Evolutionary conservation across 2,329 filamentous ascomycete genomes (phyloP), one percentile per base, ranked within the genome.

Genomic region (Penicillium sp.): DNA sequence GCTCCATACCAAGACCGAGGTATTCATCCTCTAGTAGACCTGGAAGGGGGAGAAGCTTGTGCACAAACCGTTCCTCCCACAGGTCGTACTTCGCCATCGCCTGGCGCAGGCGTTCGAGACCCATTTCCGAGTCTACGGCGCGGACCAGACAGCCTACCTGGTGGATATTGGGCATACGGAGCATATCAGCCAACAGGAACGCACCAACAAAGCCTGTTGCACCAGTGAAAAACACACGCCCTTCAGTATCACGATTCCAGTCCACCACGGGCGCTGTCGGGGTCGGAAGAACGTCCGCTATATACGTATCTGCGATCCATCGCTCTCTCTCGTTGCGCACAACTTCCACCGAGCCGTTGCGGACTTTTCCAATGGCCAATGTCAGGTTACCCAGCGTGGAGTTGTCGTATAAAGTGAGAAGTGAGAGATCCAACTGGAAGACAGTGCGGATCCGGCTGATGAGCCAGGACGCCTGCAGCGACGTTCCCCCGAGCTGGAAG

Each of bases 141-240:
- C 25, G 25, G 25, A 26, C 25, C 4, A 26, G 25, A 26, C 31
- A 33, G 12, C 31, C 31, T 12, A 33, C 31, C 16, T 33, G 31
- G 16, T 33, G 12, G 6, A 33, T 12, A 12, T 33, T 12, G 31
- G 1, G 12, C 12, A 12, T 33, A 12, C 31, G 31, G 14, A 95
- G 78, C 1, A 94, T 73, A 47, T 92, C 88, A 50, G 82, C 81
- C 95, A 96, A 0, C 90, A 91, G 1, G 90, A 95, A 3, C 88
- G 89, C 26, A 90, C 90, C 1, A 90, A 96, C 35, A 76, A 95
- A 96, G 1, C 90, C 90, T 0, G 90, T 95, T 4, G 88, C 89
- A 25, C 91, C 90, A 1, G 90, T 95, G 5, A 96, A 74, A 68
- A 33, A 33, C 12, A 33, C 80, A 1, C 60, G 60, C 1, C 66